phyloP scores from a whole-genome alignment of 2,329 filamentous ascomycete genomes.

The Trichoderma endophyticum region DNA sequence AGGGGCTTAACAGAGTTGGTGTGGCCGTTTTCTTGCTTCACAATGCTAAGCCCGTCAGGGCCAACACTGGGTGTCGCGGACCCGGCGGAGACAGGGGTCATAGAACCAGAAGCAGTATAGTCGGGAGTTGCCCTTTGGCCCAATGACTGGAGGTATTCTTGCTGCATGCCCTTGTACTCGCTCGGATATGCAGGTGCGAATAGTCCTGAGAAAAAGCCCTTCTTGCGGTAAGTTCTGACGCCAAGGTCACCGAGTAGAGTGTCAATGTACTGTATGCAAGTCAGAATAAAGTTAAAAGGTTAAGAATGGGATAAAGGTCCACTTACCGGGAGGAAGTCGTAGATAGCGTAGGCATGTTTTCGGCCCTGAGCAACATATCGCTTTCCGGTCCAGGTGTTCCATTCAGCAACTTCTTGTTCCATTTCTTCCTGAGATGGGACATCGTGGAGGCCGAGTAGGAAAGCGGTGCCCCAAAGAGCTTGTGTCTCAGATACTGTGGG shows the following conservation, averaged over 20 bases:
- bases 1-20: not conserved
- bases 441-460: constrained; percentile 27
- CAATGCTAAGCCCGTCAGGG: not conserved
- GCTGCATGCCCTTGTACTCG: constrained; percentile 21
- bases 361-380: constrained; percentile 31
- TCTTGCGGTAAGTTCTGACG: not conserved
- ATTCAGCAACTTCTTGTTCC: constrained; percentile 31
- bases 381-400: constrained; percentile 33
- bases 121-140: not conserved
- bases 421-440: constrained; percentile 27
- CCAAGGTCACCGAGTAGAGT: not conserved
- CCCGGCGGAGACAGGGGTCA: not conserved
- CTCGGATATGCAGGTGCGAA: constrained; percentile 21
- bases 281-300: not conserved
- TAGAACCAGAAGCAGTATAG: not conserved
- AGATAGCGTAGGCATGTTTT: constrained; percentile 17
- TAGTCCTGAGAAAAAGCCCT: constrained; percentile 10
- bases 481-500: not conserved
- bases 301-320: not conserved
- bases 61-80: not conserved
- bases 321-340: not conserved
- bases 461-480: constrained; percentile 21
- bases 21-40: not conserved
- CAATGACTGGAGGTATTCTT: constrained; percentile 18
- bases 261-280: not conserved